Evolutionary conservation across 2,329 filamentous ascomycete genomes (phyloP).

Genomic region (Neurospora sp.): DNA sequence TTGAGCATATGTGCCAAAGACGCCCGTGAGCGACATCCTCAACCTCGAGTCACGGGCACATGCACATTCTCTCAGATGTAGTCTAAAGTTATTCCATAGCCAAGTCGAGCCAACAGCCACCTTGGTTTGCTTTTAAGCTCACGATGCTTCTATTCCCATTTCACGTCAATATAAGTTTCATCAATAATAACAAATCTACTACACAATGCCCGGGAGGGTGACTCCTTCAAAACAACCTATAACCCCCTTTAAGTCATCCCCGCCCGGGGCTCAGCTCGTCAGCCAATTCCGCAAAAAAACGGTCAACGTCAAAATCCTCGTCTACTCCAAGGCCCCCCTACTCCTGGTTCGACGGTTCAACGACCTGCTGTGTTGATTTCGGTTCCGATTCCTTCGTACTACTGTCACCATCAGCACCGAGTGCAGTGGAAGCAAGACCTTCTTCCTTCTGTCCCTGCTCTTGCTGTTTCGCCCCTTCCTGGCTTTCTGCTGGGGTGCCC

Average conservation of each 20-base stretch:
- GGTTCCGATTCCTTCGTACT: neutral
- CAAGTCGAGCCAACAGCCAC: neutral
- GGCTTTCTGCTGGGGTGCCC: neutral
- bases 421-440: neutral
- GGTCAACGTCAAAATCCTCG: neutral
- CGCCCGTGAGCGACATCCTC: neutral
- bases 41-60: neutral
- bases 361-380: neutral
- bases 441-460: neutral
- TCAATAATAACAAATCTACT: neutral
- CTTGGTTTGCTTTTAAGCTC: neutral
- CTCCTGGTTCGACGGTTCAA: neutral
- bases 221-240: neutral
- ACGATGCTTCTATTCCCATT: neutral
- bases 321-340: neutral
- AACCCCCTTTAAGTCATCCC: neutral
- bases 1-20: neutral
- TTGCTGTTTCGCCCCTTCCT: neutral
- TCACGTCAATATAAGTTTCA: neutral
- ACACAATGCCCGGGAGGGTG: neutral
- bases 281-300: neutral
- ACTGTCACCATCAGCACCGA: neutral
- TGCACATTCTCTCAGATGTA: neutral
- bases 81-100: neutral
- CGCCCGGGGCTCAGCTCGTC: neutral